phyloP scores from a whole-genome alignment of 805 yeast species.

The Pichia rugopelliculosa region DNA sequence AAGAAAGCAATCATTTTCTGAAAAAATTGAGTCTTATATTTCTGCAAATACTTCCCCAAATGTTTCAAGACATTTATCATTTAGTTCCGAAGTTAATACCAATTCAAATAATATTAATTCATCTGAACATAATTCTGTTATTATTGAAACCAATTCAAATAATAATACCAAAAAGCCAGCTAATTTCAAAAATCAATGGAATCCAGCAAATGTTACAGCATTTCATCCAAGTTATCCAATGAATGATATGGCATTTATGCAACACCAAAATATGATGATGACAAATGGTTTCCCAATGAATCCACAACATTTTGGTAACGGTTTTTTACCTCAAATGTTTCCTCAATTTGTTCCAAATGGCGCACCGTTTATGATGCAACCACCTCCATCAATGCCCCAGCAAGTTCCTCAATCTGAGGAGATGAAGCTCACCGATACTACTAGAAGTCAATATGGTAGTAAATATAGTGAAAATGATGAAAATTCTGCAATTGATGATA shows the following conservation, averaged over 20 bases:
- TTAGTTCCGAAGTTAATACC: constrained; percentile 20
- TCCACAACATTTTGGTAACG: constrained; percentile 29
- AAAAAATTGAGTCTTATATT: constrained; percentile 53
- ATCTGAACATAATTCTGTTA: constrained; percentile 31
- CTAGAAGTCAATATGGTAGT: constrained; percentile 7
- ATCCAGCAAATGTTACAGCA: constrained; percentile 55
- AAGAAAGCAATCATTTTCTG: constrained; percentile 46
- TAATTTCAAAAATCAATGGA: constrained; percentile 43
- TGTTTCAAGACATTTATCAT: constrained; percentile 24
- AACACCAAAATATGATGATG: constrained; percentile 12
- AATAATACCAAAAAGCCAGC: neutral
- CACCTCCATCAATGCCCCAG: neutral
- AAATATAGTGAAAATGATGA: constrained; percentile 3
- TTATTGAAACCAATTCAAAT: constrained; percentile 22
- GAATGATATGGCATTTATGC: constrained; percentile 12
- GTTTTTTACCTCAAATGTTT: constrained; percentile 29
- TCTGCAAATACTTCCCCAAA: constrained; percentile 24
- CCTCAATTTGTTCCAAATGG: constrained; percentile 27
- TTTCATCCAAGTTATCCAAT: constrained; percentile 39
- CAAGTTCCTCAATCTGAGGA: neutral
- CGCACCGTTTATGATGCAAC: neutral
- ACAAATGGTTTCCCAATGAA: constrained; percentile 21
- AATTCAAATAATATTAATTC: constrained; percentile 2
- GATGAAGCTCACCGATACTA: constrained; percentile 8
- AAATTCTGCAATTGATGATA: constrained; percentile 1